phyloP scores from a whole-genome alignment of 805 yeast species.

The Schizosaccharomyces japonicus region DNA sequence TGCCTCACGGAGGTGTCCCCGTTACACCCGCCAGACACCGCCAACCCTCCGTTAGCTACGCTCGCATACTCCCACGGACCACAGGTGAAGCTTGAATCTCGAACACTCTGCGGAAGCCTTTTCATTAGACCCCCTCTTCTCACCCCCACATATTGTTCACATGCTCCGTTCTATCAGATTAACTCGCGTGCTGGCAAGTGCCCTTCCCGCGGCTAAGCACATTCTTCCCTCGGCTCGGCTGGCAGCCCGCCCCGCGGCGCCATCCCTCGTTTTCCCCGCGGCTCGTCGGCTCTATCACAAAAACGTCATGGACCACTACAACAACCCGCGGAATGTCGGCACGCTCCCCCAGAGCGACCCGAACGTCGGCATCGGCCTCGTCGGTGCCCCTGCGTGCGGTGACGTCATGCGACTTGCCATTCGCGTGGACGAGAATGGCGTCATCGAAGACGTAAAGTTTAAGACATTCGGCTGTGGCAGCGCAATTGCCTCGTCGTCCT shows the following conservation, averaged over 20 bases:
- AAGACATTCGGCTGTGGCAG: slow-evolving; percentile 99
- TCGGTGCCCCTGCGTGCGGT: slow-evolving; percentile 74
- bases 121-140: too few species aligned
- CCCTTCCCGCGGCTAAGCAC: too few species aligned
- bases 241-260: not conserved
- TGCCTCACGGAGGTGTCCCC: too few species aligned
- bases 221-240: not conserved
- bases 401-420: slow-evolving; percentile 96
- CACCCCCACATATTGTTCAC: too few species aligned
- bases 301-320: slow-evolving; percentile 85
- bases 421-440: slow-evolving; percentile 74
- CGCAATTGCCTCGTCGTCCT: slow-evolving; percentile 88
- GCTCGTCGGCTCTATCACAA: slow-evolving; percentile 38
- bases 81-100: too few species aligned
- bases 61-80: too few species aligned
- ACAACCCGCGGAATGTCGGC: slow-evolving; percentile 93
- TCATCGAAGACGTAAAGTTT: slow-evolving; percentile 83
- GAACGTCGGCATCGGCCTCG: slow-evolving; percentile 87
- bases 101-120: too few species aligned
- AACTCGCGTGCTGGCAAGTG: too few species aligned
- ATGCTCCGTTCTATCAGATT: too few species aligned
- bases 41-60: too few species aligned
- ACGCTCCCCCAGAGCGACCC: slow-evolving; percentile 52
- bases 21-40: too few species aligned
- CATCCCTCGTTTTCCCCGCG: not conserved